Conservation (phyloP, 78 protist species). For the Cavenderia fasciculata region DNA sequence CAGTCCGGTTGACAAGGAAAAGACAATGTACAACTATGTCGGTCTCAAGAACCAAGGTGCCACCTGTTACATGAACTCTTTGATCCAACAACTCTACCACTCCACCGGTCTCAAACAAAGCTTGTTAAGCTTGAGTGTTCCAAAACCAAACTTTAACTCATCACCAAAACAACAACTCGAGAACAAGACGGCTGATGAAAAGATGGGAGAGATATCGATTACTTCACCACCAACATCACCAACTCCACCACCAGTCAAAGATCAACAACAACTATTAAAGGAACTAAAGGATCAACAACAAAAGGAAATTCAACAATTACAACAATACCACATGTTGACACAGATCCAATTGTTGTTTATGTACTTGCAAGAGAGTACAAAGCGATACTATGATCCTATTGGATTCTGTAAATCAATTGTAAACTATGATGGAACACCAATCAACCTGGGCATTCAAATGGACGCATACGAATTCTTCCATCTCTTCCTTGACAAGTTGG, state of each 20-base stretch:
- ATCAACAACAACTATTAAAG: not conserved
- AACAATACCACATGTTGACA: conserved; percentile 44
- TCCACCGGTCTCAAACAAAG: conserved; percentile 54
- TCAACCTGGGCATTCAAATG: conserved; percentile 83
- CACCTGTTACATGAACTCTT: conserved; percentile 92
- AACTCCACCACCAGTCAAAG: not conserved
- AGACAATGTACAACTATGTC: conserved; percentile 79
- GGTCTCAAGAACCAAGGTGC: conserved; percentile 93
- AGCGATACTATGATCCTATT: conserved; percentile 67
- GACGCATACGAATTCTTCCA: conserved; percentile 93
- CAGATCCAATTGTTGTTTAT: conserved; percentile 89
- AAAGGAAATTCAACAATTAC: not conserved
- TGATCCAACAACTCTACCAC: conserved; percentile 84
- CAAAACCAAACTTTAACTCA: not conserved
- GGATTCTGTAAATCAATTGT: conserved; percentile 55
- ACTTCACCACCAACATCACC: not conserved
- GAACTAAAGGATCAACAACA: not conserved
- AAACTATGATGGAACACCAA: conserved; percentile 78
- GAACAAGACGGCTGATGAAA: not conserved
- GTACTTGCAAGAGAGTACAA: conserved; percentile 78
- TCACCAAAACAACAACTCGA: not conserved
- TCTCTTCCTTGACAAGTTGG: conserved; percentile 88
- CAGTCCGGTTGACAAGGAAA: conserved; percentile 74
- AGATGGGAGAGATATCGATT: not conserved
- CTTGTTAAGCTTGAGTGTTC: not conserved